These are phyloP conservation scores for Paramecium pentaurelia DNA, from an alignment of 73 alveolate genomes.

Conservation along the genomic window DNA sequence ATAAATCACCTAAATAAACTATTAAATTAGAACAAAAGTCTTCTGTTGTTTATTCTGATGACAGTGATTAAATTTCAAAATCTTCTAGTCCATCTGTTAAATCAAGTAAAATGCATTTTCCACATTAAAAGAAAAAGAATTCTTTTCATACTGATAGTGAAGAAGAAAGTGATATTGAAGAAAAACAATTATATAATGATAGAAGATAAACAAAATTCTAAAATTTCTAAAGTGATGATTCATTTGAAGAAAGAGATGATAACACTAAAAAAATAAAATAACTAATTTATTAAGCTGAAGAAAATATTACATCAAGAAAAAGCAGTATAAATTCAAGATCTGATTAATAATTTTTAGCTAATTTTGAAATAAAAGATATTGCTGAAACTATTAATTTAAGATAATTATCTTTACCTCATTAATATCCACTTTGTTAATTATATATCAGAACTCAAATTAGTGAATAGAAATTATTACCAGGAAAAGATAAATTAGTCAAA, in stretches of 20 bases:
- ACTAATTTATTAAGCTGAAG: not conserved
- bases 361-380: not conserved
- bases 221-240: not conserved
- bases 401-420: not conserved
- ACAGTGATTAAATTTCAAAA: not conserved
- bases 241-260: not conserved
- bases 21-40: not conserved
- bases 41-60: not conserved
- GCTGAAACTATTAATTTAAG: not conserved
- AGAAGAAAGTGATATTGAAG: conserved; percentile 48
- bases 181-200: not conserved
- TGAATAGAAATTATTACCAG: not conserved
- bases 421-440: not conserved
- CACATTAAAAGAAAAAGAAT: not conserved
- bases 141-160: not conserved
- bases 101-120: not conserved
- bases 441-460: not conserved
- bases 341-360: not conserved
- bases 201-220: not conserved
- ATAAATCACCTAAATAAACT: not conserved
- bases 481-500: conserved; percentile 29
- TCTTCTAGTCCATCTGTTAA: not conserved
- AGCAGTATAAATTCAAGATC: not conserved
- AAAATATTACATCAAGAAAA: not conserved
- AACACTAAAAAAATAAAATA: not conserved